Evolutionary conservation across 768 basidiomycete species (phyloP).

Genomic region (Sporobolomyces roseus): DNA sequence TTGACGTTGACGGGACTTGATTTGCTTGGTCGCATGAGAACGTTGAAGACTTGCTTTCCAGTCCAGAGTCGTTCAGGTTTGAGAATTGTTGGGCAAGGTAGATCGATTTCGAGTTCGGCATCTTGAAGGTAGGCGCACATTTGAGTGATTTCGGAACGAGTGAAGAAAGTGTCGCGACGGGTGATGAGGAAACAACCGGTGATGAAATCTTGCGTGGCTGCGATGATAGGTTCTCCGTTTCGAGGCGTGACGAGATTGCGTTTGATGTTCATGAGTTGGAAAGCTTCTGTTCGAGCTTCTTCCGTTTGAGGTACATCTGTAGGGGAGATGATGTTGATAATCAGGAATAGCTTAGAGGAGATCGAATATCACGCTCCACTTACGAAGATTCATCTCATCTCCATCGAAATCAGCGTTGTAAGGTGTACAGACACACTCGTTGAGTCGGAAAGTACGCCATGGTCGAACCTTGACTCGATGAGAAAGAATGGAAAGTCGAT

Average conservation of each 20-base stretch:
- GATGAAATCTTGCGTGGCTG: constrained; percentile 99
- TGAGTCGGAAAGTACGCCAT: constrained; percentile 93
- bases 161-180: constrained; percentile 84
- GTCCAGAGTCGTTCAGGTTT: constrained; percentile 94
- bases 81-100: constrained; percentile 89
- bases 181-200: constrained; percentile 96
- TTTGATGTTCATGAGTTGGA: constrained; percentile 95
- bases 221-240: constrained; percentile 98
- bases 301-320: constrained; percentile 97
- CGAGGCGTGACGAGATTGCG: constrained; percentile 95
- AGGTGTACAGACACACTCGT: constrained; percentile 98
- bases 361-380: constrained; percentile 46
- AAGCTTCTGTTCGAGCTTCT: constrained; percentile 92
- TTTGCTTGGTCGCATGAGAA: constrained; percentile 91
- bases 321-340: too few species aligned
- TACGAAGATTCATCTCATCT: constrained; percentile 99
- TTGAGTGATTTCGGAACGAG: constrained; percentile 90
- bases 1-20: constrained; percentile 79
- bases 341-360: background rate
- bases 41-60: constrained; percentile 96
- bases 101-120: constrained; percentile 84
- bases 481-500: constrained; percentile 99
- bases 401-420: constrained; percentile 99
- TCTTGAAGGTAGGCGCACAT: constrained; percentile 93
- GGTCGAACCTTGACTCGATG: constrained; percentile 93